These are phyloP conservation scores for Macroventuria anomochaeta DNA, from an alignment of 2,329 filamentous ascomycete genomes.

Conservation along the genomic window DNA sequence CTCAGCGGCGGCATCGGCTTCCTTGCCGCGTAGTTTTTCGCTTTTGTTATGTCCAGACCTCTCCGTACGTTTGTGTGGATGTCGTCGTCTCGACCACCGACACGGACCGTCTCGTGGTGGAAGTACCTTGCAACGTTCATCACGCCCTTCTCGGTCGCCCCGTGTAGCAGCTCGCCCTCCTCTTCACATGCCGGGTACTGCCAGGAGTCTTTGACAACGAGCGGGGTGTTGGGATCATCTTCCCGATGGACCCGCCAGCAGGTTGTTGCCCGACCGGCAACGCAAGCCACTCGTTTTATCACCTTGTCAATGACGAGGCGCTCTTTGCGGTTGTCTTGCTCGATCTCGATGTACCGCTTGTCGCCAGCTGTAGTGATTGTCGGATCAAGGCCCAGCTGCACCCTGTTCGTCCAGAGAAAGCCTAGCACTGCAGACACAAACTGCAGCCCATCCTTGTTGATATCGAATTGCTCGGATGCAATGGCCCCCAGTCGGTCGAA, in stretches of 20 bases:
- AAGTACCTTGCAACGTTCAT: constrained; percentile 54
- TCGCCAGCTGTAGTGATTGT: constrained; percentile 47
- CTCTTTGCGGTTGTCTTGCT: constrained; percentile 38
- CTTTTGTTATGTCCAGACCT: constrained; percentile 43
- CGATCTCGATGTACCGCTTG: constrained; percentile 51
- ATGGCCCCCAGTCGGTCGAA: constrained; percentile 56
- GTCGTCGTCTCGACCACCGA: constrained; percentile 44
- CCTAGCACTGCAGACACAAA: constrained; percentile 53
- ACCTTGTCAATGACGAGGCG: constrained; percentile 27
- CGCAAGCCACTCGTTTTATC: constrained; percentile 21
- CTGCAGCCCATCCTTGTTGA: constrained; percentile 52
- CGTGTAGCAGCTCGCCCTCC: constrained; percentile 51
- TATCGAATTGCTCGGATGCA: constrained; percentile 54
- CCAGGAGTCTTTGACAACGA: constrained; percentile 58
- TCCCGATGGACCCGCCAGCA: constrained; percentile 20
- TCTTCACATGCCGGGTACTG: constrained; percentile 52
- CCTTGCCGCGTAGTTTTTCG: constrained; percentile 43
- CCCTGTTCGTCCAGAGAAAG: constrained; percentile 53
- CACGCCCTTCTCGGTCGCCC: constrained; percentile 48
- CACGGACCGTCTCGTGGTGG: constrained; percentile 52
- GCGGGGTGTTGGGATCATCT: constrained; percentile 1
- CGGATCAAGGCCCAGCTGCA: constrained; percentile 55
- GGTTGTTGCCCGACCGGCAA: constrained; percentile 26
- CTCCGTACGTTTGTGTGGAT: constrained; percentile 40
- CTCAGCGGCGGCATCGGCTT: constrained; percentile 25